phyloP scores from a whole-genome alignment of 2,329 filamentous ascomycete genomes.

The Apiospora koreana region DNA sequence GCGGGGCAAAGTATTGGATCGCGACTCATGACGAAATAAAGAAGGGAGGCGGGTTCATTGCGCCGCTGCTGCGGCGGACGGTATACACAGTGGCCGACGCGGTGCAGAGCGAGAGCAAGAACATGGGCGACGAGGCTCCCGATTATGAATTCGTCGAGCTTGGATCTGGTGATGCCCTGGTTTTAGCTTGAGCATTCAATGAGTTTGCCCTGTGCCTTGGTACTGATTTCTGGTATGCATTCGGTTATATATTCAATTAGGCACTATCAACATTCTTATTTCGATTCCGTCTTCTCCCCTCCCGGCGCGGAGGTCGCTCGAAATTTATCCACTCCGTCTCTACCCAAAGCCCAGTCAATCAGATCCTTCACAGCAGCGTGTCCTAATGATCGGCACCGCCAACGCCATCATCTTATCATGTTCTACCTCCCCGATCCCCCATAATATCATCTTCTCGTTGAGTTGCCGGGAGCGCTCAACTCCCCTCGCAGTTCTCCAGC shows the following conservation, averaged over 20 bases:
- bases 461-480: no score
- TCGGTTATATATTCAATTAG: not conserved
- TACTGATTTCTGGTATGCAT: not conserved
- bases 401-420: no score
- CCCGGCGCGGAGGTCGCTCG: no score
- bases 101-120: conserved; percentile 36
- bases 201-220: not conserved
- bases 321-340: no score
- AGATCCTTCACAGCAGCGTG: no score
- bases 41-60: conserved; percentile 57
- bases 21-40: conserved; percentile 68
- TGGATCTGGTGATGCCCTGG: conserved; percentile 55
- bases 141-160: conserved; percentile 52
- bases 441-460: no score
- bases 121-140: conserved; percentile 33
- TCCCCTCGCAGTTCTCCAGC: no score
- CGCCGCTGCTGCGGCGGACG: conserved; percentile 48
- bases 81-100: conserved; percentile 45
- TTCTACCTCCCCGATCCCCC: no score
- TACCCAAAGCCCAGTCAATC: no score
- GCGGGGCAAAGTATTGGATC: conserved; percentile 63
- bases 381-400: no score
- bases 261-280: not conserved
- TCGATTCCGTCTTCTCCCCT: not conserved
- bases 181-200: conserved; percentile 37